Evolutionary conservation across 2,329 filamentous ascomycete species (phyloP).

Genomic region (Colletotrichum filicis): DNA sequence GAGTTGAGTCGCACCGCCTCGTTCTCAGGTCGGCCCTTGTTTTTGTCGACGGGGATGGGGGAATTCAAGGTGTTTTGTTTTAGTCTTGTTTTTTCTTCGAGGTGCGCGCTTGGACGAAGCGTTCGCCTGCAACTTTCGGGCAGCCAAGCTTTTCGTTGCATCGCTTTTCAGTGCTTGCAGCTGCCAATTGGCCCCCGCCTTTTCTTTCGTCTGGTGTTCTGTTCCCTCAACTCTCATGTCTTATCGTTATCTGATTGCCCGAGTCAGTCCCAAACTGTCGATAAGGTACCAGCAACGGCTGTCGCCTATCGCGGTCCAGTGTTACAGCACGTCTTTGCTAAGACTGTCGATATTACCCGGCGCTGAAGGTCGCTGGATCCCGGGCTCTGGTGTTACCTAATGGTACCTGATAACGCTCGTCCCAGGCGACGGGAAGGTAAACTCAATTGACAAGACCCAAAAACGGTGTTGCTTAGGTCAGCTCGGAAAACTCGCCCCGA

Average conservation of each 20-base stretch:
- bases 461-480: slow-evolving; percentile 4
- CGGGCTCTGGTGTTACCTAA: neutral
- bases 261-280: neutral
- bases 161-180: neutral
- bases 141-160: slow-evolving; percentile 15
- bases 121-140: neutral
- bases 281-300: neutral
- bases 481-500: neutral
- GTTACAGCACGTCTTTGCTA: neutral
- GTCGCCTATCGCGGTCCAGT: neutral
- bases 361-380: neutral
- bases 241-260: neutral
- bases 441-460: neutral
- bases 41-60: neutral
- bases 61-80: neutral
- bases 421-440: neutral
- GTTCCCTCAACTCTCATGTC: neutral
- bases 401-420: too few relatives aligned
- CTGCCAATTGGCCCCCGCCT: neutral
- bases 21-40: neutral
- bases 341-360: neutral
- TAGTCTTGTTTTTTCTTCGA: neutral
- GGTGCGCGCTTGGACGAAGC: neutral
- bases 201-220: slow-evolving; percentile 16
- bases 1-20: neutral